These are phyloP conservation scores for Salvia sclarea DNA, from an alignment of 305 asterid genomes.

Conservation along the genomic window DNA sequence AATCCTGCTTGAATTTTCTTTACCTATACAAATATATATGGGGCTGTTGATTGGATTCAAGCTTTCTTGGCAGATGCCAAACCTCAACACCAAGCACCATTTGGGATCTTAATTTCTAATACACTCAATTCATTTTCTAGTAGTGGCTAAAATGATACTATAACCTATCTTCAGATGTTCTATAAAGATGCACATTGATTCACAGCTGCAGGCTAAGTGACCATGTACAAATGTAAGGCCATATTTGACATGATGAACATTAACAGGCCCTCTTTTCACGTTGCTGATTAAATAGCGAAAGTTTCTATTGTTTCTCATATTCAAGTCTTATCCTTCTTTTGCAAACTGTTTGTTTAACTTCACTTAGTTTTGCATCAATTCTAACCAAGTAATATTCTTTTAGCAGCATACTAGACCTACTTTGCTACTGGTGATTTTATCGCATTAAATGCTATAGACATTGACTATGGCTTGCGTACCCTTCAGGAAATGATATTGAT, in stretches of 20 bases:
- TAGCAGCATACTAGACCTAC: conserved; percentile 2
- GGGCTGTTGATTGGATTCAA: not conserved
- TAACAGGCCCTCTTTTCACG: not conserved
- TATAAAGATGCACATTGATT: not conserved
- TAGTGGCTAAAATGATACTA: not conserved
- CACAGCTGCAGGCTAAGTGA: not conserved
- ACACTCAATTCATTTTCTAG: not conserved
- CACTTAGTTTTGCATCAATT: not conserved
- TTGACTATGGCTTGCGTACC: not conserved
- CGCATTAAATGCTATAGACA: not conserved
- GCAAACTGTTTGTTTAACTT: not conserved
- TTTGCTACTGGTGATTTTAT: not conserved
- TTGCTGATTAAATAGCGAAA: not conserved
- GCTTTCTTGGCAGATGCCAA: not conserved
- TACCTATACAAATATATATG: not conserved
- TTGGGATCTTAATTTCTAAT: not conserved
- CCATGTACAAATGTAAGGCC: not conserved
- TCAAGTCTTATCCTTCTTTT: not conserved
- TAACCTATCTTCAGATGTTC: not conserved
- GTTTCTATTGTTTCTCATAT: not conserved
- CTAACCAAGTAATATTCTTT: not conserved
- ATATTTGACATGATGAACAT: not conserved
- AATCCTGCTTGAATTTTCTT: not conserved
- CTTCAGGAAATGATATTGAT: not conserved
- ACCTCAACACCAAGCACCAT: not conserved